Evolutionary conservation across 345 rosid species (phyloP).

Genomic region (Aquilaria sinensis): DNA sequence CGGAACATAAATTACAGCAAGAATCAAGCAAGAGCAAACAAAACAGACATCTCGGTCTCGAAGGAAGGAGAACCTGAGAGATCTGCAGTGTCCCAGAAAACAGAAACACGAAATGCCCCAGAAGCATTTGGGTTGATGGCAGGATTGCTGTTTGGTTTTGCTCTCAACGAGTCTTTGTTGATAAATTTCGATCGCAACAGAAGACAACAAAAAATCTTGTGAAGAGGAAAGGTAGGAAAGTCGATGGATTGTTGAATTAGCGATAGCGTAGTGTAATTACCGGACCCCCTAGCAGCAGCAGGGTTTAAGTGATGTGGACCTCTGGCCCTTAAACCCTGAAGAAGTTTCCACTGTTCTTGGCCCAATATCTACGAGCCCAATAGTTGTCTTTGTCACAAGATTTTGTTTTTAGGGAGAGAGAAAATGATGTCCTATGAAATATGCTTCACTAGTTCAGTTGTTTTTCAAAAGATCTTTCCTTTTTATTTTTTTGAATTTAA

Average conservation of each 20-base stretch:
- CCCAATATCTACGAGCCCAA: background rate
- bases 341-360: background rate
- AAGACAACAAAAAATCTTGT: background rate
- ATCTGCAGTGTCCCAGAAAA: constrained; percentile 13
- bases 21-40: background rate
- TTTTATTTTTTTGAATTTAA: no score
- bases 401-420: no score
- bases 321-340: background rate
- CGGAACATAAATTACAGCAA: background rate
- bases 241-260: background rate
- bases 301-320: background rate
- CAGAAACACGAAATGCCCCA: constrained; percentile 4
- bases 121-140: constrained; percentile 7
- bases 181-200: background rate
- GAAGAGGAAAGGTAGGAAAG: background rate
- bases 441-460: no score
- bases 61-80: constrained; percentile 12
- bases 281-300: background rate
- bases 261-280: no score
- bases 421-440: no score
- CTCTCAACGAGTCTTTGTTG: background rate
- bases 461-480: no score
- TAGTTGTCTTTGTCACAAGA: no score
- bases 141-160: background rate
- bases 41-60: background rate